Evolutionary conservation across 768 basidiomycete genomes (phyloP).

Genomic region (Gelatoporia subvermispora): DNA sequence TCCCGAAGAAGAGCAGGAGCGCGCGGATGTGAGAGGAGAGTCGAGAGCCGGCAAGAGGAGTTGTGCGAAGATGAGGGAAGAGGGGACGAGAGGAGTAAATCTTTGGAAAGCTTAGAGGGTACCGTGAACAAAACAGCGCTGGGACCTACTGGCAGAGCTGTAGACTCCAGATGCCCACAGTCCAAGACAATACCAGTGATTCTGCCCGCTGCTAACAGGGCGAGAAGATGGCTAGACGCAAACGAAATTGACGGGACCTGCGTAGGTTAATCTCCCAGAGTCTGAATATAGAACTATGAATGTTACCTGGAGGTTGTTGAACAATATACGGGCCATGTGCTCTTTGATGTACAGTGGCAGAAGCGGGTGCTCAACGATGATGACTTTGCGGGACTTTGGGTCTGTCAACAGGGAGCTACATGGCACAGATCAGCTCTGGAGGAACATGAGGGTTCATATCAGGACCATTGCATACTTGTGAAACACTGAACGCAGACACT

Average conservation of each 20-base stretch:
- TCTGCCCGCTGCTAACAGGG: constrained; percentile 79
- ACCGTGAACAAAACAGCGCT: not conserved
- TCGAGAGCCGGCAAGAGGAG: constrained; percentile 83
- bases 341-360: constrained; percentile 87
- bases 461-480: constrained; percentile 58
- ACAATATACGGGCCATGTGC: constrained; percentile 77
- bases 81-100: constrained; percentile 88
- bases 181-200: constrained; percentile 94
- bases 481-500: constrained; percentile 71
- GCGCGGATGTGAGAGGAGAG: constrained; percentile 75
- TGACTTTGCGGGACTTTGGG: constrained; percentile 92
- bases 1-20: constrained; percentile 78
- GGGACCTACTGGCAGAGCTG: constrained; percentile 72
- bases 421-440: constrained; percentile 8
- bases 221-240: constrained; percentile 80
- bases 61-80: constrained; percentile 76
- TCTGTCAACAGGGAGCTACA: constrained; percentile 86
- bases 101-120: constrained; percentile 34
- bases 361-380: constrained; percentile 86
- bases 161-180: constrained; percentile 88
- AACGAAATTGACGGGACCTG: constrained; percentile 95
- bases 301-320: constrained; percentile 84
- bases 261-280: not conserved
- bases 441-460: constrained; percentile 8
- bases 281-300: not conserved